These are phyloP conservation scores for Fusarium praegraminearum DNA, from an alignment of 2,329 filamentous ascomycete species.

Conservation along the genomic window DNA sequence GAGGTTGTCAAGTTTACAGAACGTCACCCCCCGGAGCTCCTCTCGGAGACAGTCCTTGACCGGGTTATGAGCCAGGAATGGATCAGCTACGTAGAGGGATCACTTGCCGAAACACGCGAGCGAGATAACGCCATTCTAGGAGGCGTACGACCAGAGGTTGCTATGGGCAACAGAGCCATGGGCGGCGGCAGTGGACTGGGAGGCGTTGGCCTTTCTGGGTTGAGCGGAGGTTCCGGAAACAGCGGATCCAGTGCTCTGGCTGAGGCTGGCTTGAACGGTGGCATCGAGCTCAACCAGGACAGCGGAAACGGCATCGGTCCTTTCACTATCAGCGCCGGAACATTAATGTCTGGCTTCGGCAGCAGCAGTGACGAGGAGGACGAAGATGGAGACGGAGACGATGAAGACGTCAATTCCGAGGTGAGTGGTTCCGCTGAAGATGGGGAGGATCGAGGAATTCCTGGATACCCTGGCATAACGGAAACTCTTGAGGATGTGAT, in stretches of 20 bases:
- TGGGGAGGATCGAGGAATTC: slow-evolving; percentile 43
- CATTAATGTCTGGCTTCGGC: slow-evolving; percentile 89
- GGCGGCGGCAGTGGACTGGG: slow-evolving; percentile 61
- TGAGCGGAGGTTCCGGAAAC: slow-evolving; percentile 53
- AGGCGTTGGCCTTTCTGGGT: slow-evolving; percentile 62
- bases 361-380: slow-evolving; percentile 97
- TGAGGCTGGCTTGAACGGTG: slow-evolving; percentile 83
- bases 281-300: slow-evolving; percentile 75
- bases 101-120: slow-evolving; percentile 91
- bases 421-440: slow-evolving; percentile 62
- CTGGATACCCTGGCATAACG: slow-evolving; percentile 47
- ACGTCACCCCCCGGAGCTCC: slow-evolving; percentile 86
- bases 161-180: slow-evolving; percentile 79
- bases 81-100: slow-evolving; percentile 95
- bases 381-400: slow-evolving; percentile 88
- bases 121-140: slow-evolving; percentile 98
- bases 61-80: slow-evolving; percentile 90
- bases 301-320: slow-evolving; percentile 75
- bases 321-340: slow-evolving; percentile 79
- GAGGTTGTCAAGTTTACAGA: slow-evolving; percentile 99
- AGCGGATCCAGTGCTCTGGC: slow-evolving; percentile 76
- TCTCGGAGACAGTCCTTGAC: slow-evolving; percentile 86
- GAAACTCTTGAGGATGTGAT: slow-evolving; percentile 49
- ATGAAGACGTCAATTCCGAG: slow-evolving; percentile 78
- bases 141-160: slow-evolving; percentile 91